Conservation (phyloP, 2,329 filamentous ascomycete species). For the Exophiala spinifera region DNA sequence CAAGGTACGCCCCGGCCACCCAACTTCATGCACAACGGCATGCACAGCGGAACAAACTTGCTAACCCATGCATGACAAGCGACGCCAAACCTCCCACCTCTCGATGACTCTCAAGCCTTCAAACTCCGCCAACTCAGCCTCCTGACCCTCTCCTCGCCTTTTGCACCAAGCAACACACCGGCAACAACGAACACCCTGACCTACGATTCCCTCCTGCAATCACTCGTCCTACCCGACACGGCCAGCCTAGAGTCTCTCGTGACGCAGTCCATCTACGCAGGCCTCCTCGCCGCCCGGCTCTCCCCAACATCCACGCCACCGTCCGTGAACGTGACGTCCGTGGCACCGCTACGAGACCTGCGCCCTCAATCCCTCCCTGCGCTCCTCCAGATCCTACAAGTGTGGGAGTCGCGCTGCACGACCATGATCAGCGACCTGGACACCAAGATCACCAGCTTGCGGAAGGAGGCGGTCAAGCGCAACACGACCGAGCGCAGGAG, state of each 20-base stretch:
- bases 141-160: conserved; percentile 66
- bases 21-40: background rate
- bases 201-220: conserved; percentile 65
- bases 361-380: conserved; percentile 66
- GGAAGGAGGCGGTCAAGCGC: conserved; percentile 54
- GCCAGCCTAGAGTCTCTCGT: conserved; percentile 81
- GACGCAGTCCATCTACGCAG: conserved; percentile 82
- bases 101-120: conserved; percentile 68
- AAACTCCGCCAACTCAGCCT: conserved; percentile 92
- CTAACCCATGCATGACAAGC: conserved; percentile 35
- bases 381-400: conserved; percentile 65
- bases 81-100: conserved; percentile 61
- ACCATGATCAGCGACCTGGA: conserved; percentile 72
- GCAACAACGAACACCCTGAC: conserved; percentile 60
- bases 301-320: conserved; percentile 79
- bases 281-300: conserved; percentile 76
- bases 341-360: conserved; percentile 83
- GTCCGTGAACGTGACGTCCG: conserved; percentile 71
- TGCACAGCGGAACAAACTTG: no score
- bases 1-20: conserved; percentile 45
- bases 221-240: conserved; percentile 64
- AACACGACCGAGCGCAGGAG: conserved; percentile 51
- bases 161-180: conserved; percentile 14
- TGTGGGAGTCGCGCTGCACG: conserved; percentile 77
- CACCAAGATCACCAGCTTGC: conserved; percentile 66